Evolutionary conservation across 2,329 filamentous ascomycete genomes (phyloP), one percentile per base, ranked within the genome.

Genomic region (Alternaria atra): DNA sequence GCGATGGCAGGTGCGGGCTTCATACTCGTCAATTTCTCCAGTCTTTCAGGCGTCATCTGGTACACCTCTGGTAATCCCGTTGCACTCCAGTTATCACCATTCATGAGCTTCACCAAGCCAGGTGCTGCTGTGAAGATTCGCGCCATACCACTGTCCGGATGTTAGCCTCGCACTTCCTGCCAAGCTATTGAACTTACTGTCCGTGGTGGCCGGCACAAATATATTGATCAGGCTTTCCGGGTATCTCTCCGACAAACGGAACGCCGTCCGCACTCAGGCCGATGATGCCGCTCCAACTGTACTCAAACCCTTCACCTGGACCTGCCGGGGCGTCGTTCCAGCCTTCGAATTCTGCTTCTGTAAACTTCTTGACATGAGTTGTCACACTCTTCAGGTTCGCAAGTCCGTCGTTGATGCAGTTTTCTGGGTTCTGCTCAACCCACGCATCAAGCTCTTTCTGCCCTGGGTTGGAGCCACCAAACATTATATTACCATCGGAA

Each of bases 381-480:
- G 68, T 76, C 7, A 78, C 72, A 12, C 53, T 54, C 9, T 73
- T 61, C 6, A 75, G 47, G 8, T 67, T 64, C 2, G 71, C 55
- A 2, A 78, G 58, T 7, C 73, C 66, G 51, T 77, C 75, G 17
- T 77, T 70, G 8, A 70, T 67, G 54, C 71, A 72, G 15, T 66
- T 55, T n/a, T 72, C 72, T 0, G 75, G 72, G 55, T 77, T 68
- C 30, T 60, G 37, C 23, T 70, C 69, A 9, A 76, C 60, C 72
- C 72, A 78, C 6, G 66, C 59, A 43, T 75, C 71, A 15, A 78
- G 66, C 46, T 69, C 58, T 32, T 66, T 63, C 47, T 77, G 75
- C 2, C 76, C 74, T 29, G 73, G 70, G 42, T 76, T 77, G 1
- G 66, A 72, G 5, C 75, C 75, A 2, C 75, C 74, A 39, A 78